Base-by-base conservation (phyloP, 148 eudicot species). In the Silene uniflora region DNA sequence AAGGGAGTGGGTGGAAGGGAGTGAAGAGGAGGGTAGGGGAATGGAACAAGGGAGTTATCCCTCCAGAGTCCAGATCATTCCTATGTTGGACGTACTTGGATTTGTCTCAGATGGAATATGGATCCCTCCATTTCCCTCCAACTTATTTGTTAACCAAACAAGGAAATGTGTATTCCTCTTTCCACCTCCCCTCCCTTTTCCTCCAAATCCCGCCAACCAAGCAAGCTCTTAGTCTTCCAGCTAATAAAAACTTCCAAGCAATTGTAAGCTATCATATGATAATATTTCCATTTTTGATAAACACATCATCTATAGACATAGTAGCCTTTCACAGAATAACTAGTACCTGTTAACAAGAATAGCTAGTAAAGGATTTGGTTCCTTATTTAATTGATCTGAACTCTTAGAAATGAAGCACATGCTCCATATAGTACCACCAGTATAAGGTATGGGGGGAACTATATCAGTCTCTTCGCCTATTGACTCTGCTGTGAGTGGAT, bases 401-500 rank as follows among this genome's bases (percentile, higher is more conserved):
- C 82, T 83, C 79, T 80, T 84, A 66, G 98, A 90, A 82, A 94
- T 85, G 86, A 91, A 94, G 87, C 96, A 91, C 97, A 91, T 91
- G 84, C 98, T 94, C 98, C 98, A 94, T 80, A 94, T 90, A 67
- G 97, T 90, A 76, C 97, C 98, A 81, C 71, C 62, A 55, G 71
- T 73, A 61, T 54, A 62, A 59, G 65, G 65, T n/a, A 58, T 39
- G 44, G 76, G 77, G 17, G 80, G 74, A 73, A 25, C n/a, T 19
- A 61, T 25, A 67, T 62, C 73, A 59, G 76, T 67, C 27, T 72
- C 58, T 29, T 46, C 66, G 47, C 79, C 76, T 44, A 46, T 27
- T 46, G 78, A 59, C 69, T 76, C 76, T 7, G 60, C 69, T 25
- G 79, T 55, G 24, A 81, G 56, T 21, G 76, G 72, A 47, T 42